Evolutionary conservation across 2,329 filamentous ascomycete genomes (phyloP), one percentile per base, ranked within the genome.

Genomic region (Leptographium procerum): DNA sequence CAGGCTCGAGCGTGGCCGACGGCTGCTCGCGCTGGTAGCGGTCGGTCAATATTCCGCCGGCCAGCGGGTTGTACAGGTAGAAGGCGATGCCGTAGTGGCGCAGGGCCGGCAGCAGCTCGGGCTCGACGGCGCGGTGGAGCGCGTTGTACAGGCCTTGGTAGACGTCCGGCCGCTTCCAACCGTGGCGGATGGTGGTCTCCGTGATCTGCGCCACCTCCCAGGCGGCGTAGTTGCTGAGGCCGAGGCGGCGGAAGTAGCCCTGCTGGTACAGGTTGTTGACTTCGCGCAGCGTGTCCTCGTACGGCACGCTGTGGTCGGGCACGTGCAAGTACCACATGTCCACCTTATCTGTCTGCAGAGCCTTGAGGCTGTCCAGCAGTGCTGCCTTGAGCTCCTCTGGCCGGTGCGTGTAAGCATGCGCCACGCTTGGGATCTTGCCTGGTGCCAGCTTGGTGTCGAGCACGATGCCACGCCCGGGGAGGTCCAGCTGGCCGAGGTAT

Each of bases 201-300:
- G 71, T 72, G 28, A 80, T 75, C 61, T 74, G 68, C 43, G 72
- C 66, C 0, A 78, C 70, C 52, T 76, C 69, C 19, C 69, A 67
- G 1, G 73, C 65, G 1, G 63, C 61, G 66, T 73, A 78, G 65
- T 80, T 80, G 54, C 72, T 77, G 19, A 80, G 61, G 1, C 74
- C 75, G 48, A 77, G 74, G 4, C 72, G 67, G 59, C 68, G 66
- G 65, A 66, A 88, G 77, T 59, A 84, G 74, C 77, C 77, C 54
- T 75, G 70, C 28, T 72, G 62, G 65, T 76, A 67, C 1, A 80
- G 68, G 5, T 71, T 65, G 62, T 81, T 71, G 36, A 80, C 72
- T 29, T 70, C 75, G 8, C 68, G 65, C n/a, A 79, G 66, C 1
- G 77, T 78, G 6, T 86, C 81, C 28, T 77, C 77, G 63, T 87